These are phyloP conservation scores for Serendipita sp. DNA, from an alignment of 768 basidiomycete species.

Conservation along the genomic window DNA sequence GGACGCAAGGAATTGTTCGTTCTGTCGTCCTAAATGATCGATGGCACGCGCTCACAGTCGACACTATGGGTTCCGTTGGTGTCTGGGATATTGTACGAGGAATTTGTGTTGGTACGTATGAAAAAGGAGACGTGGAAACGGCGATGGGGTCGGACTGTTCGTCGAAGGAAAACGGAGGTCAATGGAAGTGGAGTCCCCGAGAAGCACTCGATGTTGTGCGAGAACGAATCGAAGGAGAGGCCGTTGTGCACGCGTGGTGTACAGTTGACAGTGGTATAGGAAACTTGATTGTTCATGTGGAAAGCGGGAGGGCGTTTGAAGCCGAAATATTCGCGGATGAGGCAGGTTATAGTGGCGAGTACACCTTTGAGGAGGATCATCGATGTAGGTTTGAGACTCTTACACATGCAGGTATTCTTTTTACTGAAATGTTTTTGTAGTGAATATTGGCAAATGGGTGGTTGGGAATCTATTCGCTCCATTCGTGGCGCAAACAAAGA, in stretches of 20 bases:
- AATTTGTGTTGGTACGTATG: conserved; percentile 55
- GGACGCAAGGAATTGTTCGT: conserved; percentile 64
- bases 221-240: conserved; percentile 90
- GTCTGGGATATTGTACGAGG: conserved; percentile 86
- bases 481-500: conserved; percentile 4
- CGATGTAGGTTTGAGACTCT: conserved; percentile 40
- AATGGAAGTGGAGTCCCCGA: conserved; percentile 45
- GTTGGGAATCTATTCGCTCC: conserved; percentile 63
- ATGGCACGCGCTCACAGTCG: conserved; percentile 78
- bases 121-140: conserved; percentile 46
- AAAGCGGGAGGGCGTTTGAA: conserved; percentile 70
- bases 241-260: conserved; percentile 71
- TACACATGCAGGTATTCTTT: conserved; percentile 7
- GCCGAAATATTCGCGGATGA: conserved; percentile 94
- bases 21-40: conserved; percentile 74
- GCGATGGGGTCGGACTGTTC: conserved; percentile 26
- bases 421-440: conserved; percentile 25
- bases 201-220: conserved; percentile 79
- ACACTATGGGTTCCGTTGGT: conserved; percentile 74
- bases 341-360: conserved; percentile 48
- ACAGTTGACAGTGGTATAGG: conserved; percentile 82
- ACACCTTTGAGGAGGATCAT: conserved; percentile 57
- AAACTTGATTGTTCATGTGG: conserved; percentile 72
- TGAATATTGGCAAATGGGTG: conserved; percentile 88
- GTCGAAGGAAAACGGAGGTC: not conserved